phyloP scores from a whole-genome alignment of 306 rosid species.

The Fragaria ananassa region DNA sequence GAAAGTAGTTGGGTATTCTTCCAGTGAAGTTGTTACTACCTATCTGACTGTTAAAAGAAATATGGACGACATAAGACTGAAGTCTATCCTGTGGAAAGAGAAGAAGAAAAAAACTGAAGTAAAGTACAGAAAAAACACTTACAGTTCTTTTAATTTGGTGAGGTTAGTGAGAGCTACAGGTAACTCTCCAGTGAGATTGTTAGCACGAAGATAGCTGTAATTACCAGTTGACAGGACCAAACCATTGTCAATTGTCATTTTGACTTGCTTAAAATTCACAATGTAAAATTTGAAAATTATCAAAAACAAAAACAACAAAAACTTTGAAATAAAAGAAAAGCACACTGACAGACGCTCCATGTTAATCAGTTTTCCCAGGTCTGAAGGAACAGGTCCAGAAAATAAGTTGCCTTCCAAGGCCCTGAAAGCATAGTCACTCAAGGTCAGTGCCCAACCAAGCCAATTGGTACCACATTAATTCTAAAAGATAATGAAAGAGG shows the following conservation, averaged over 20 bases:
- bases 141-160: conserved; percentile 21
- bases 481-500: neutral
- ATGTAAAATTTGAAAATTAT: neutral
- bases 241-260: neutral
- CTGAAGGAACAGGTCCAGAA: conserved; percentile 24
- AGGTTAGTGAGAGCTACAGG: conserved; percentile 4
- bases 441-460: neutral
- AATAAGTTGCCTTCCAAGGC: conserved; percentile 27
- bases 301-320: neutral
- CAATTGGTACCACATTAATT: neutral
- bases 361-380: conserved; percentile 30
- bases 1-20: conserved; percentile 27
- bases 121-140: neutral
- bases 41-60: conserved; percentile 13
- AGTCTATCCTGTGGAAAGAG: neutral
- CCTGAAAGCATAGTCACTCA: conserved; percentile 16
- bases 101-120: no score
- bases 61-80: neutral
- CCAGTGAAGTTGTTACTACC: conserved; percentile 37
- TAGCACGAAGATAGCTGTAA: conserved; percentile 29
- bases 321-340: neutral
- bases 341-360: conserved; percentile 23
- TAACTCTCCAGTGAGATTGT: conserved; percentile 35
- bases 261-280: neutral
- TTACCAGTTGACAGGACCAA: neutral